Evolutionary conservation across 2,329 filamentous ascomycete genomes (phyloP).

Genomic region (Fusarium sp.): DNA sequence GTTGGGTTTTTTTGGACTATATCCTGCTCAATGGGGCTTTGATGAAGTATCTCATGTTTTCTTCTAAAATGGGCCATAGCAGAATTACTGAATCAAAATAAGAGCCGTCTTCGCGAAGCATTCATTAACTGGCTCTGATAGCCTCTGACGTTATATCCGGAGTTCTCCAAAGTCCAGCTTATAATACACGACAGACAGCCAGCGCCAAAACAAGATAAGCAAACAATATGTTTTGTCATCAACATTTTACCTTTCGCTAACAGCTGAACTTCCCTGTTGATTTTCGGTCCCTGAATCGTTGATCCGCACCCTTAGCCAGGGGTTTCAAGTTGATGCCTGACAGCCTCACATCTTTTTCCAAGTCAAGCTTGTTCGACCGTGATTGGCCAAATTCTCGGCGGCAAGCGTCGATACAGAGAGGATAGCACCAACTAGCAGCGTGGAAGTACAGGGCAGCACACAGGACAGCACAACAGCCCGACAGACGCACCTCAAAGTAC

Average conservation of each 20-base stretch:
- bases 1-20: background rate
- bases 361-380: slow-evolving; percentile 20
- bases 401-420: slow-evolving; percentile 35
- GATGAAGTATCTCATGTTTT: background rate
- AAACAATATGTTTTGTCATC: background rate
- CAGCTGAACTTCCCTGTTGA: slow-evolving; percentile 3
- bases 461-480: slow-evolving; percentile 41
- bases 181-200: background rate
- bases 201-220: background rate
- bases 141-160: background rate
- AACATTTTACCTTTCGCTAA: background rate
- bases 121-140: too few species aligned
- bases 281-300: slow-evolving; percentile 8
- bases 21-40: too few species aligned
- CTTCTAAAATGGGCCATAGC: too few species aligned
- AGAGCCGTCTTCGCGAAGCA: too few species aligned
- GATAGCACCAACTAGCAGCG: slow-evolving; percentile 37
- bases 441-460: slow-evolving; percentile 39
- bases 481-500: slow-evolving; percentile 34
- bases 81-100: too few species aligned
- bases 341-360: slow-evolving; percentile 40
- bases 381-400: slow-evolving; percentile 50
- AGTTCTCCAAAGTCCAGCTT: background rate
- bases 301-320: slow-evolving; percentile 30
- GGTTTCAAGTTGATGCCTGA: slow-evolving; percentile 48